Percentiles rank a stretch among this genome's conserved stretches.
Evolutionary conservation across 306 rosid species (phyloP).

Genomic region (Rosa chinensis): DNA sequence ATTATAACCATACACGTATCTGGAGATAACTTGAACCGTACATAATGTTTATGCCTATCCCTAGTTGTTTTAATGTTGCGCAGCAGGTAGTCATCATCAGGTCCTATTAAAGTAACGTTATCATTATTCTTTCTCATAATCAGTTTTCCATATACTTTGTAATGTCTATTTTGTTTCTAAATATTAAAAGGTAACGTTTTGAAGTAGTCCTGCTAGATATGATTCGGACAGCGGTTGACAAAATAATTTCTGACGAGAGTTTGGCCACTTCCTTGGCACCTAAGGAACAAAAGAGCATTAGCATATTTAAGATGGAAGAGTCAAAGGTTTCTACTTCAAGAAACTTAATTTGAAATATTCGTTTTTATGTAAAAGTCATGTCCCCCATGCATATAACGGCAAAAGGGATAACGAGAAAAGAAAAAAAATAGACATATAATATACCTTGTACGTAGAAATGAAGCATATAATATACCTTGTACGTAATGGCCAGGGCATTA

Average conservation of each 20-base stretch:
- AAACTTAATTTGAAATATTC: not conserved
- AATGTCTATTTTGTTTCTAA: not conserved
- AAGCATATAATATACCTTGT: no score
- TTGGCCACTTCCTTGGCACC: not conserved
- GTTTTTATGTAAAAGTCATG: not conserved
- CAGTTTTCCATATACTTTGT: not conserved
- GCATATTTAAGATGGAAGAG: not conserved
- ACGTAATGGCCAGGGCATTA: no score
- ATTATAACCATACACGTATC: no score
- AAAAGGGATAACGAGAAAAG: no score
- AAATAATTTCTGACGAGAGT: not conserved
- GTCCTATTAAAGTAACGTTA: not conserved
- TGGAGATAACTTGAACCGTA: no score
- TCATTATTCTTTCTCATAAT: not conserved
- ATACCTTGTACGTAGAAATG: no score
- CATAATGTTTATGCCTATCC: no score
- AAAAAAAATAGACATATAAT: no score
- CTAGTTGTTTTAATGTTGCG: no score
- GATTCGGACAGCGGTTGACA: not conserved
- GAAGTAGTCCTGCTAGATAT: not conserved
- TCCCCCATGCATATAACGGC: no score
- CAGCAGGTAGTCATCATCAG: no score
- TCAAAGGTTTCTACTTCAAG: not conserved
- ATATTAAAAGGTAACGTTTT: not conserved
- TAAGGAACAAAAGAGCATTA: not conserved